A percentile compares a stretch with the other conserved stretches of the same genome.
These are phyloP conservation scores for Diaporthe sp. DNA, from an alignment of 2,329 filamentous ascomycete species.

Conservation along the genomic window DNA sequence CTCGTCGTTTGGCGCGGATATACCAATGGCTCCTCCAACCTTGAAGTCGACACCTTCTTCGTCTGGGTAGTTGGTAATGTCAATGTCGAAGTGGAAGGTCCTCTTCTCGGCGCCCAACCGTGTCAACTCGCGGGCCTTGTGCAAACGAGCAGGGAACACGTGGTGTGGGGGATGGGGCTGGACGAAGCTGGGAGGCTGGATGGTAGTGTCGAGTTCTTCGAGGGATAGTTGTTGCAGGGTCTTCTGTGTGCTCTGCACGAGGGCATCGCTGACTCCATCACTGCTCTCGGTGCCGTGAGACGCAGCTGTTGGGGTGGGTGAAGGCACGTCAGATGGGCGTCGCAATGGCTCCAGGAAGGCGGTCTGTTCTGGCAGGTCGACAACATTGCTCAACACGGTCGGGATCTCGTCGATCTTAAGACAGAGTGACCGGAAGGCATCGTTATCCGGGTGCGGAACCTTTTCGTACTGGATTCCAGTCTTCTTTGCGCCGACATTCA, in stretches of 20 bases:
- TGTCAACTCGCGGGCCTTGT: constrained; percentile 88
- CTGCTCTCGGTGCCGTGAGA: constrained; percentile 51
- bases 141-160: constrained; percentile 90
- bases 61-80: constrained; percentile 90
- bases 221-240: constrained; percentile 47
- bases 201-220: constrained; percentile 65
- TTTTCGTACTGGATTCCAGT: constrained; percentile 64
- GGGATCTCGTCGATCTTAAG: constrained; percentile 83
- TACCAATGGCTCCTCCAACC: constrained; percentile 94
- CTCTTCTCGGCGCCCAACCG: constrained; percentile 92
- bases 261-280: constrained; percentile 52
- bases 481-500: constrained; percentile 60
- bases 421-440: constrained; percentile 83
- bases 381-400: constrained; percentile 77
- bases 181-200: constrained; percentile 88
- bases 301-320: constrained; percentile 64
- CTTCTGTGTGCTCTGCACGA: constrained; percentile 40
- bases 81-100: constrained; percentile 97
- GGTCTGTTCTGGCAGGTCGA: constrained; percentile 80
- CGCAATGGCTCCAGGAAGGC: constrained; percentile 76
- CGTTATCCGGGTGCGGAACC: constrained; percentile 78
- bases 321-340: constrained; percentile 51
- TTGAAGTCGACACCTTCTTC: constrained; percentile 92
- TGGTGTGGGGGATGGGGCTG: constrained; percentile 95
- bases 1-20: constrained; percentile 88